phyloP scores from a whole-genome alignment of 495 filamentous ascomycete species.

The Hypomontagnella submonticulosa region DNA sequence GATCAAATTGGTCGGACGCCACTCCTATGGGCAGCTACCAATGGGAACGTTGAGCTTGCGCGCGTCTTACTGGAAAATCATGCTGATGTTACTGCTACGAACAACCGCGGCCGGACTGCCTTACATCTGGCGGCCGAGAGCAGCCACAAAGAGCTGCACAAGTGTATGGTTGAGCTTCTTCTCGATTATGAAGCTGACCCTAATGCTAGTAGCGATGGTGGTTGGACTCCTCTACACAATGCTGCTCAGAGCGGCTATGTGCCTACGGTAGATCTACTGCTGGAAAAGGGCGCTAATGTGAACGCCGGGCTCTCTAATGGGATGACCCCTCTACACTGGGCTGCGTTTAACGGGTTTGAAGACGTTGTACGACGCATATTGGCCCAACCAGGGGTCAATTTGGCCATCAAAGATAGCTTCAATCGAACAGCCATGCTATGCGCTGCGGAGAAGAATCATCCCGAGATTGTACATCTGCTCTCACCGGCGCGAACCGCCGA shows the following conservation, averaged over 20 bases:
- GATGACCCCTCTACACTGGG: slow-evolving; percentile 70
- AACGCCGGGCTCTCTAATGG: slow-evolving; percentile 66
- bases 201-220: slow-evolving; percentile 67
- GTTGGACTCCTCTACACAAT: slow-evolving; percentile 74
- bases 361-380: slow-evolving; percentile 67
- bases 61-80: slow-evolving; percentile 62
- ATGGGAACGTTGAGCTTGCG: slow-evolving; percentile 66
- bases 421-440: slow-evolving; percentile 70
- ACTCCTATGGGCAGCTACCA: slow-evolving; percentile 72
- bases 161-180: slow-evolving; percentile 67
- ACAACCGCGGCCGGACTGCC: slow-evolving; percentile 68
- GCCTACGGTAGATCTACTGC: slow-evolving; percentile 59
- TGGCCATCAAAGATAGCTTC: slow-evolving; percentile 66
- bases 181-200: slow-evolving; percentile 64
- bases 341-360: slow-evolving; percentile 69
- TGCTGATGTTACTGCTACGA: slow-evolving; percentile 63
- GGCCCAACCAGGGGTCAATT: slow-evolving; percentile 57
- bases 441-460: slow-evolving; percentile 67
- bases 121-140: slow-evolving; percentile 67
- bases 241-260: slow-evolving; percentile 67
- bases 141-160: slow-evolving; percentile 53
- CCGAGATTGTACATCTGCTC: slow-evolving; percentile 66
- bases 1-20: slow-evolving; percentile 66
- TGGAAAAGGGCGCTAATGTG: slow-evolving; percentile 64
- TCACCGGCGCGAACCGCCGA: slow-evolving; percentile 65